Conservation (phyloP, 306 rosid species). For the cucumber (Cucumis sativus) region DNA sequence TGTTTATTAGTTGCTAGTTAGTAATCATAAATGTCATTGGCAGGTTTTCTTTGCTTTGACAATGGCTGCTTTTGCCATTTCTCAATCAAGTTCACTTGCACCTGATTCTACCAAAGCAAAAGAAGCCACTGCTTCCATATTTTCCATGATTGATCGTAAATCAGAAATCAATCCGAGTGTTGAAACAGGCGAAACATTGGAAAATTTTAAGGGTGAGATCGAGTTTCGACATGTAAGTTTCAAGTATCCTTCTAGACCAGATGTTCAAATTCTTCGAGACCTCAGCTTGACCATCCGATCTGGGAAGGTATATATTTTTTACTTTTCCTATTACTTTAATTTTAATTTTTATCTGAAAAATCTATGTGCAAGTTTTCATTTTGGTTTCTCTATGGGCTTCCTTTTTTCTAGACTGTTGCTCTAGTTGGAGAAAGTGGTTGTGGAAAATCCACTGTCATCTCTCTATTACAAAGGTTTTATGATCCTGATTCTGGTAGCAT, state of each 20-base stretch:
- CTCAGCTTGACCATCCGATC: slow-evolving; percentile 47
- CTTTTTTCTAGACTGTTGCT: slow-evolving; percentile 51
- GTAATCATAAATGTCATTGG: background rate
- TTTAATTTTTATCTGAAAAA: background rate
- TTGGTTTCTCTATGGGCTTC: background rate
- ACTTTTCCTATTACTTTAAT: background rate
- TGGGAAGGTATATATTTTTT: slow-evolving; percentile 37
- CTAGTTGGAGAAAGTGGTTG: slow-evolving; percentile 83
- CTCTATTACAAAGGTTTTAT: slow-evolving; percentile 60
- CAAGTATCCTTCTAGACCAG: slow-evolving; percentile 59
- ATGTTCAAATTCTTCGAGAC: slow-evolving; percentile 40
- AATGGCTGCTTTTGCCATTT: slow-evolving; percentile 39
- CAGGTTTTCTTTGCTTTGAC: slow-evolving; percentile 62
- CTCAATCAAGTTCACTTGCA: slow-evolving; percentile 39
- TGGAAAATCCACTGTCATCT: slow-evolving; percentile 72
- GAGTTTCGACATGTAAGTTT: slow-evolving; percentile 45
- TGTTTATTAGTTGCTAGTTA: background rate
- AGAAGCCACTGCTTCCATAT: slow-evolving; percentile 48
- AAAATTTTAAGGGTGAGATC: slow-evolving; percentile 49
- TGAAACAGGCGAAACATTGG: slow-evolving; percentile 29
- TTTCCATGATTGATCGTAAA: slow-evolving; percentile 51
- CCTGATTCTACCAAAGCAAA: slow-evolving; percentile 47
- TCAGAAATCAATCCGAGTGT: slow-evolving; percentile 46
- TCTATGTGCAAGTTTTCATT: background rate
- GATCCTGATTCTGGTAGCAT: slow-evolving; percentile 56